phyloP scores from a whole-genome alignment of 371 early-diverging fungal genomes.

The Mucor plumbeus region DNA sequence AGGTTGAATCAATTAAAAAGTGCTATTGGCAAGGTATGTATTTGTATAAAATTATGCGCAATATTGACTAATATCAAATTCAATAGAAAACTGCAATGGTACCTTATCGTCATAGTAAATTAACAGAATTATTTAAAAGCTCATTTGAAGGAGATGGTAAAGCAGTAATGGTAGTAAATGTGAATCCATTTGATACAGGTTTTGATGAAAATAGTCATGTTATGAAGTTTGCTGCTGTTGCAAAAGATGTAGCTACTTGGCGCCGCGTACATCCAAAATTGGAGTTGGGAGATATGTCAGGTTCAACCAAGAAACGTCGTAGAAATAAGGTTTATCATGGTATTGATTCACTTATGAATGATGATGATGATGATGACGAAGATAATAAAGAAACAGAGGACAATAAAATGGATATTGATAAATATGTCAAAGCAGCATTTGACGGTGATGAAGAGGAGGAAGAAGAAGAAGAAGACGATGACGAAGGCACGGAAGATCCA shows the following conservation, averaged over 20 bases:
- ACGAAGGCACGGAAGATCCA: slow-evolving; percentile 37
- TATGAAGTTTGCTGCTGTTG: slow-evolving; percentile 73
- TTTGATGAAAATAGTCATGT: slow-evolving; percentile 69
- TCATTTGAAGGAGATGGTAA: slow-evolving; percentile 72
- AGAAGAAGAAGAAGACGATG: slow-evolving; percentile 12
- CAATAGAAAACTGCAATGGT: slow-evolving; percentile 56
- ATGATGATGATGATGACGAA: slow-evolving; percentile 12
- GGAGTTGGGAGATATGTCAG: slow-evolving; percentile 30
- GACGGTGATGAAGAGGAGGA: background rate
- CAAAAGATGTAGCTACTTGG: slow-evolving; percentile 65
- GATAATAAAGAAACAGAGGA: background rate
- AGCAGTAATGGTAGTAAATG: slow-evolving; percentile 73
- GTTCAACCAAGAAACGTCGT: background rate
- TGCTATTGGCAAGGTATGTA: slow-evolving; percentile 43
- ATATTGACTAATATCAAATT: background rate
- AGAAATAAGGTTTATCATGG: slow-evolving; percentile 15
- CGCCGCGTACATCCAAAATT: slow-evolving; percentile 47
- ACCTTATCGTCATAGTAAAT: slow-evolving; percentile 73
- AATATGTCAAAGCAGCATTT: slow-evolving; percentile 34
- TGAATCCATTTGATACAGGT: slow-evolving; percentile 69
- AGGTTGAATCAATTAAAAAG: slow-evolving; percentile 60
- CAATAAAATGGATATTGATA: slow-evolving; percentile 33
- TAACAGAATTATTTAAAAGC: slow-evolving; percentile 74
- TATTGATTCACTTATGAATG: slow-evolving; percentile 10
- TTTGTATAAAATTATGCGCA: background rate